phyloP scores from a whole-genome alignment of 2,329 filamentous ascomycete species.

The Calonectria hongkongensis region DNA sequence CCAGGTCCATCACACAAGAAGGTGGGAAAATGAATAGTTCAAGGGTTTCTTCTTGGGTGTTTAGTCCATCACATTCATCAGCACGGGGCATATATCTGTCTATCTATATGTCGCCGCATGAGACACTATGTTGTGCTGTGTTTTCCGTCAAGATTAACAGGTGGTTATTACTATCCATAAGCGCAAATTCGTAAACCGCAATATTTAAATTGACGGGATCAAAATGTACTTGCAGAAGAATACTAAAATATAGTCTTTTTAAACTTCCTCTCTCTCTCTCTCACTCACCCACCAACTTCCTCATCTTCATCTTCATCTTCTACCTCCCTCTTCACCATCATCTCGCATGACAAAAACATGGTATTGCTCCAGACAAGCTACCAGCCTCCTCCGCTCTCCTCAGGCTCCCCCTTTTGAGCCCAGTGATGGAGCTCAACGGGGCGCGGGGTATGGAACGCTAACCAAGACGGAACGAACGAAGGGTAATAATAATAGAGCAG shows the following conservation, averaged over 20 bases:
- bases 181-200: slow-evolving; percentile 1
- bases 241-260: slow-evolving; percentile 28
- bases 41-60: slow-evolving; percentile 5
- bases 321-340: slow-evolving; percentile 23
- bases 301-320: not conserved
- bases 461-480: slow-evolving; percentile 43
- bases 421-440: slow-evolving; percentile 6
- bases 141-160: no score
- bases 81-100: no score
- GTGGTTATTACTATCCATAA: slow-evolving; percentile 6
- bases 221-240: slow-evolving; percentile 31
- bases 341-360: slow-evolving; percentile 42
- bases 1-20: slow-evolving; percentile 13
- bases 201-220: slow-evolving; percentile 6
- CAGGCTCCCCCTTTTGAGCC: slow-evolving; percentile 16
- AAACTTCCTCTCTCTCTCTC: slow-evolving; percentile 20
- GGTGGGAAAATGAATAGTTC: slow-evolving; percentile 23
- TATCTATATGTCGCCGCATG: no score
- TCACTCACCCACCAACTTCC: not conserved
- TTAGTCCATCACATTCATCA: not conserved
- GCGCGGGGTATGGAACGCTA: slow-evolving; percentile 36
- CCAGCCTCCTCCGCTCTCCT: slow-evolving; percentile 20
- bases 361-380: slow-evolving; percentile 47
- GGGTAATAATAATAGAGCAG: slow-evolving; percentile 39
- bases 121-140: not conserved